Percentiles rank a stretch among this genome's conserved stretches.
phyloP scores from a whole-genome alignment of 345 rosid species.

The Xanthoceras sorbifolium region DNA sequence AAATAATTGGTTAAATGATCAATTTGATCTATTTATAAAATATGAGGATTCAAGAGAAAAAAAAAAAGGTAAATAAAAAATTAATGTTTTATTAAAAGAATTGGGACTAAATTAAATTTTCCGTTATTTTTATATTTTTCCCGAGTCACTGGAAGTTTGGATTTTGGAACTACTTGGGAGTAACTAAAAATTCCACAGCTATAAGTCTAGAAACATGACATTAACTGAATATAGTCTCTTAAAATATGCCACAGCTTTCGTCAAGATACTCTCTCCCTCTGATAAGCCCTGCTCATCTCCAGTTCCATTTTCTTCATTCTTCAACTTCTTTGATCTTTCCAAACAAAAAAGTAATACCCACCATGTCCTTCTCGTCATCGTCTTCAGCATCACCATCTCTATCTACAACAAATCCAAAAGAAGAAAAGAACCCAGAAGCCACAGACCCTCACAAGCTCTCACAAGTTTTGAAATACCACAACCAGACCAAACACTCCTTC shows the following conservation, averaged over 20 bases:
- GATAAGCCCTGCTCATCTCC: conserved; percentile 8
- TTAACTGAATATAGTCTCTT: background rate
- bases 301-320: conserved; percentile 20
- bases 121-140: too few species aligned
- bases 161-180: too few species aligned
- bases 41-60: too few species aligned
- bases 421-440: conserved; percentile 4
- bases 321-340: conserved; percentile 21
- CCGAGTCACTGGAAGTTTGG: background rate
- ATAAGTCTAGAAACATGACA: background rate
- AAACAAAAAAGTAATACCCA: conserved; percentile 24
- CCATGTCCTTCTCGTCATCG: conserved; percentile 40
- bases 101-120: too few species aligned
- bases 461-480: conserved; percentile 65
- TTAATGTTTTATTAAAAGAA: too few species aligned
- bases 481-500: conserved; percentile 76
- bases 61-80: too few species aligned
- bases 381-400: conserved; percentile 38
- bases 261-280: conserved; percentile 6
- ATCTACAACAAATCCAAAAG: conserved; percentile 16
- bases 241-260: conserved; percentile 11
- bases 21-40: too few species aligned
- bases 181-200: background rate
- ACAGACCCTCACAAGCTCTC: conserved; percentile 33
- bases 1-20: too few species aligned